Conservation (phyloP, 768 basidiomycete species). For the Lactifluus hygrophoroides region DNA sequence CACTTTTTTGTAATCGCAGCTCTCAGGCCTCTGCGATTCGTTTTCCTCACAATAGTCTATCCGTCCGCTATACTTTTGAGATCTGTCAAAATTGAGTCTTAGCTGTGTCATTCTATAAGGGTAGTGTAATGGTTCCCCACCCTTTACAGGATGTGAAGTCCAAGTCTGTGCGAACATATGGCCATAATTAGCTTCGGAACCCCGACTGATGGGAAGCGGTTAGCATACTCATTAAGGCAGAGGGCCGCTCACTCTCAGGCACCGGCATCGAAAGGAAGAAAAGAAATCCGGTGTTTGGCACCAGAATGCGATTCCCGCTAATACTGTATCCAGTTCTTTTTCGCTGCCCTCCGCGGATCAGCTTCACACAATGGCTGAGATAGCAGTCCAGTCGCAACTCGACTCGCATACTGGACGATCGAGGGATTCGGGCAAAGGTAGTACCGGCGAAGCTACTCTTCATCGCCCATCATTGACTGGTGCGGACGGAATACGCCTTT, state of each 20-base stretch:
- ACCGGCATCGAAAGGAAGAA: background rate
- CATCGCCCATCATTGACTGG: background rate
- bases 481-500: background rate
- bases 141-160: no score
- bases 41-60: background rate
- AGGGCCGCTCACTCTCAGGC: slow-evolving; percentile 3
- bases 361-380: background rate
- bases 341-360: background rate
- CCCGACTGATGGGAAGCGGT: slow-evolving; percentile 4
- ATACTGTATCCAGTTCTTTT: background rate
- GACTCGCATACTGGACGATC: background rate
- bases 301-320: background rate
- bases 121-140: background rate
- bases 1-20: background rate
- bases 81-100: background rate
- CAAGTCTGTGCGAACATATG: background rate
- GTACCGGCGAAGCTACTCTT: background rate
- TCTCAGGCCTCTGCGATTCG: background rate
- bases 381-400: background rate
- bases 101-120: background rate
- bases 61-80: background rate
- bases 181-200: background rate
- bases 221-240: slow-evolving; percentile 4
- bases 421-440: background rate
- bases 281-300: background rate